These are phyloP conservation scores for Porpolomopsis calyptriformis DNA, from an alignment of 768 basidiomycete genomes.

Conservation along the genomic window DNA sequence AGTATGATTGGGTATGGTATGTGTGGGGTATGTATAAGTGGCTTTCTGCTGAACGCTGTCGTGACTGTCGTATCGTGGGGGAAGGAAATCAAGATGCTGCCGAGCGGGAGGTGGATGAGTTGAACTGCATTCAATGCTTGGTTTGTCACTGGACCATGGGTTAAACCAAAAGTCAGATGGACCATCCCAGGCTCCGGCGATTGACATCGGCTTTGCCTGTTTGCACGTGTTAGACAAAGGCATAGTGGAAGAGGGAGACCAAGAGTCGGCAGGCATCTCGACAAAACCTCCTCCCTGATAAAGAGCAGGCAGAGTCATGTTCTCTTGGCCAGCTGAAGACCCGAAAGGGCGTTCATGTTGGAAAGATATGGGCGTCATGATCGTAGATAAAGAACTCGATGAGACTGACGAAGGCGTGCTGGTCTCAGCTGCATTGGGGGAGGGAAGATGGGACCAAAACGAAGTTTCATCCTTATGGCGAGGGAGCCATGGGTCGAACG, in stretches of 20 bases:
- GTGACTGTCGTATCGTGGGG: not conserved
- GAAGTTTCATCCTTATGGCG: too few species aligned
- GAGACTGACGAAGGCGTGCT: conserved; percentile 4
- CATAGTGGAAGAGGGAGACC: too few species aligned
- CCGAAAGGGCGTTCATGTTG: not conserved
- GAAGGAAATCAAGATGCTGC: not conserved
- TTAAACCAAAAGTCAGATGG: too few species aligned
- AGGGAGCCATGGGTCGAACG: not conserved
- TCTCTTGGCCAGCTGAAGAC: not conserved
- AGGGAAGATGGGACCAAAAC: too few species aligned
- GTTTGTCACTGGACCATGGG: too few species aligned
- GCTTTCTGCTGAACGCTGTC: not conserved
- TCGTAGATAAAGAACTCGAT: conserved; percentile 1
- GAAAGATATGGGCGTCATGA: not conserved
- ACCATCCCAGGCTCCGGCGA: too few species aligned
- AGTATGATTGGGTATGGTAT: not conserved
- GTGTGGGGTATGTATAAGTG: not conserved
- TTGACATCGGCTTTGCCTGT: too few species aligned
- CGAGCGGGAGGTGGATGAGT: not conserved
- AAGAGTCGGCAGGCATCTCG: too few species aligned
- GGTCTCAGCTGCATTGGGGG: not conserved
- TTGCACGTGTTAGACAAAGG: too few species aligned
- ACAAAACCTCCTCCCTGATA: too few species aligned
- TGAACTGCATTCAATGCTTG: not conserved
- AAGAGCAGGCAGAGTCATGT: too few species aligned